Evolutionary conservation across 352 stramenopile genomes (phyloP).

Genomic region (Globisporangium echinulatum): DNA sequence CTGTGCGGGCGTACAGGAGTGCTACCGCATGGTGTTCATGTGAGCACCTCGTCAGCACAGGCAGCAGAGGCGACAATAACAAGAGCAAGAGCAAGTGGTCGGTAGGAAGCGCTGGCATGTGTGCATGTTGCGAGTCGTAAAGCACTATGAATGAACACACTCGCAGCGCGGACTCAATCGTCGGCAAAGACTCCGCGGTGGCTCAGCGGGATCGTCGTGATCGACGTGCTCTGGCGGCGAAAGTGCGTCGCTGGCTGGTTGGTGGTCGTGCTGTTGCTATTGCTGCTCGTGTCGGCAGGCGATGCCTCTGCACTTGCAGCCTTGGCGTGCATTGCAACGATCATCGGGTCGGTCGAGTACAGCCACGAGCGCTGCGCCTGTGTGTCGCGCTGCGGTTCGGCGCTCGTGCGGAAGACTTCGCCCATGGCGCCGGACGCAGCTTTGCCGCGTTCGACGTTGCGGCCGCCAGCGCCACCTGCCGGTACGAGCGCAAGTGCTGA

Average conservation of each 20-base stretch:
- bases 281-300: slow-evolving; percentile 2
- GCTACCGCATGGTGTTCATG: slow-evolving; percentile 55
- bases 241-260: slow-evolving; percentile 18
- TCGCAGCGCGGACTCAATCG: slow-evolving; percentile 16
- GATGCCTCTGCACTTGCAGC: not conserved
- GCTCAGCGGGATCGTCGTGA: slow-evolving; percentile 43
- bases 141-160: too few species aligned
- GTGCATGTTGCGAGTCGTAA: too few species aligned
- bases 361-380: slow-evolving; percentile 69
- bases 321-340: slow-evolving; percentile 34
- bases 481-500: slow-evolving; percentile 19
- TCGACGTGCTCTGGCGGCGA: slow-evolving; percentile 40
- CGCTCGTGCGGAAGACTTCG: slow-evolving; percentile 48
- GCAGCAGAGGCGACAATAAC: too few species aligned
- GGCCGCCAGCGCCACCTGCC: slow-evolving; percentile 39
- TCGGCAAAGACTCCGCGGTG: slow-evolving; percentile 63
- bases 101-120: too few species aligned
- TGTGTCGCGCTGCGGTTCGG: slow-evolving; percentile 64
- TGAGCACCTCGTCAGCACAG: slow-evolving; percentile 4
- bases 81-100: too few species aligned
- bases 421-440: slow-evolving; percentile 53
- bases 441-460: slow-evolving; percentile 49
- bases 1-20: slow-evolving; percentile 31
- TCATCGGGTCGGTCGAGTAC: slow-evolving; percentile 71
- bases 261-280: not conserved